Evolutionary conservation across 805 yeast species (phyloP), one percentile per base, ranked within the genome.

Genomic region (Danielia reshetovae): DNA sequence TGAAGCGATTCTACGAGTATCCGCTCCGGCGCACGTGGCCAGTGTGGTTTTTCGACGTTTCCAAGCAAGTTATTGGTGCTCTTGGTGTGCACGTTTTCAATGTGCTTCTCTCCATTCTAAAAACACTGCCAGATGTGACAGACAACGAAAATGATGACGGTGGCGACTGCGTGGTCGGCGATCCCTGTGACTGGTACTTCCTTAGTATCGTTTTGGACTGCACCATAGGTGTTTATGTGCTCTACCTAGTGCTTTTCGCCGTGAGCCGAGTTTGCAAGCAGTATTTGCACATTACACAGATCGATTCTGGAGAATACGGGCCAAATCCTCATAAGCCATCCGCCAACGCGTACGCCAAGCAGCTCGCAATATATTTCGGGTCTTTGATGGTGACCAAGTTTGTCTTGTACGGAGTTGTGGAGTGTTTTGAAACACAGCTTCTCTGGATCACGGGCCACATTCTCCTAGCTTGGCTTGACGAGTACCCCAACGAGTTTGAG

Each of bases 171-270:
- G 45, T 31, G 14, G 40, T 38, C n/a, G 54, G 49, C 31, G 81
- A 80, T 42, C 95, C 96, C 6, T 93, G 97, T 59, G 90, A 86
- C 48, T 93, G 96, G 93, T 90, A 93, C 63, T 90, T 90, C 53
- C 65, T 93, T 35, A 90, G 85, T 51, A 74, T 90, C 24, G 70
- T 90, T 18, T 75, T 90, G 54, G 98, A 90, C 57, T 89, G 97
- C 27, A 90, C 98, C 0, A 72, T 89, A 5, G 98, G 98, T 0
- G 90, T 90, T 2, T 94, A 94, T 5, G 74, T 90, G 2, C 67
- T 89, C 18, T 72, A 72, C 39, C 41, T 67, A 2, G 65, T 79
- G 1, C 81, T 80, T 53, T 60, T 57, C 11, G 35, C 67, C 2
- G 74, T 75, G 14, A 65, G 64, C 42, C 51, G 50, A 21, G 46